Evolutionary conservation across 495 filamentous ascomycete species (phyloP).

Genomic region (Aspergillus steynii): DNA sequence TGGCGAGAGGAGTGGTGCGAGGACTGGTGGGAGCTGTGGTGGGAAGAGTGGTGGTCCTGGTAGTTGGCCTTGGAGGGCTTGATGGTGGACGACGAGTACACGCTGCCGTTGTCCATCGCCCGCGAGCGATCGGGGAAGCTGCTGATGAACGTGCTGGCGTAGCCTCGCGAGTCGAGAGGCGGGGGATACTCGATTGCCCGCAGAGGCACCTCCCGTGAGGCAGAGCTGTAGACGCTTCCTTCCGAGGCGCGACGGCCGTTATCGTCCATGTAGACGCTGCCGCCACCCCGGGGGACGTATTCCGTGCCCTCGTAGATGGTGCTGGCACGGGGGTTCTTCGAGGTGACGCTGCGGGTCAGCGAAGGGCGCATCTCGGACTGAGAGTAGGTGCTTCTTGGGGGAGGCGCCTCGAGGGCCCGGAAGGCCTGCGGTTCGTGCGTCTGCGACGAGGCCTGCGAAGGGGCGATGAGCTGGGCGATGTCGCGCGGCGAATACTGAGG

Average conservation of each 20-base stretch:
- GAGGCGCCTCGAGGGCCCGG: slow-evolving; percentile 47
- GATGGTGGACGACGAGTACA: slow-evolving; percentile 42
- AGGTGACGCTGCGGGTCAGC: slow-evolving; percentile 32
- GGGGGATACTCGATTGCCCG: slow-evolving; percentile 47
- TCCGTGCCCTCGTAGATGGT: slow-evolving; percentile 46
- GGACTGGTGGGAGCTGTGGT: slow-evolving; percentile 22
- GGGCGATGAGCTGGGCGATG: slow-evolving; percentile 29
- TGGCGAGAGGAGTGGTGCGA: slow-evolving; percentile 21
- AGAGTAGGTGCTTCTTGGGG: slow-evolving; percentile 37
- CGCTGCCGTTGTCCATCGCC: slow-evolving; percentile 34
- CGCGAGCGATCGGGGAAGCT: slow-evolving; percentile 41
- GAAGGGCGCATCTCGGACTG: slow-evolving; percentile 33
- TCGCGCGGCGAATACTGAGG: slow-evolving; percentile 31
- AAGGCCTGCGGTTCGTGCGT: slow-evolving; percentile 26
- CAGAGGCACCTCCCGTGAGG: slow-evolving; percentile 31
- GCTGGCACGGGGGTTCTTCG: slow-evolving; percentile 44
- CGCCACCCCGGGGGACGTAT: slow-evolving; percentile 25
- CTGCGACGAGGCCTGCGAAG: slow-evolving; percentile 29
- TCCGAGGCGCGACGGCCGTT: slow-evolving; percentile 39
- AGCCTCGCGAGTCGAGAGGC: slow-evolving; percentile 29
- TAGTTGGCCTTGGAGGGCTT: slow-evolving; percentile 41
- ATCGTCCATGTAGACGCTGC: slow-evolving; percentile 35
- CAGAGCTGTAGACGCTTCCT: slow-evolving; percentile 36
- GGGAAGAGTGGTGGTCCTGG: slow-evolving; percentile 23
- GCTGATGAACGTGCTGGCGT: slow-evolving; percentile 42